Conservation (phyloP, 179 eudicot species). For the Camellia oleifera region DNA sequence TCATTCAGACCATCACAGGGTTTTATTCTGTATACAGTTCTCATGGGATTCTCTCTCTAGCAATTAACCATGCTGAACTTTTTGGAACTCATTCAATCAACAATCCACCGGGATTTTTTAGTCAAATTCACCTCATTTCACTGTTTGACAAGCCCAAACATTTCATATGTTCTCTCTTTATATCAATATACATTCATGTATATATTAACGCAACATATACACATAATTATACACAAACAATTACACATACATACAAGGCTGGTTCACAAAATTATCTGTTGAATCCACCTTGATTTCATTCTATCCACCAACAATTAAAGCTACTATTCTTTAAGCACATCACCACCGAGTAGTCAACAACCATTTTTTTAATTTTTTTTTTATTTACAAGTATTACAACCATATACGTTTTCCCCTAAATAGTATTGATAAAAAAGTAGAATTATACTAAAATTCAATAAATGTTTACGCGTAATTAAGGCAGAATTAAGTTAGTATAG, state of each 20-base stretch:
- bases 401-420: neutral
- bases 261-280: neutral
- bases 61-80: neutral
- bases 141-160: neutral
- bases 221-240: neutral
- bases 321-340: neutral
- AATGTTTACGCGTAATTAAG: neutral
- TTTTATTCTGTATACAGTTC: neutral
- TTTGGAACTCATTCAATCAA: neutral
- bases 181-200: no score
- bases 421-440: no score
- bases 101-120: no score
- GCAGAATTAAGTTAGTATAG: neutral
- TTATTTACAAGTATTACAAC: neutral
- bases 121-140: neutral
- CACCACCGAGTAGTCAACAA: neutral
- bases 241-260: neutral
- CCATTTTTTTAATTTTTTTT: neutral
- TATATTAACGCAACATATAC: no score
- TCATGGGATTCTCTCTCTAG: neutral
- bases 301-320: neutral
- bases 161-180: neutral
- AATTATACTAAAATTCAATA: no score
- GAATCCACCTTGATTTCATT: neutral
- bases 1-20: neutral